phyloP scores from a whole-genome alignment of 2,329 filamentous ascomycete species.

The Aspergillus udagawae region DNA sequence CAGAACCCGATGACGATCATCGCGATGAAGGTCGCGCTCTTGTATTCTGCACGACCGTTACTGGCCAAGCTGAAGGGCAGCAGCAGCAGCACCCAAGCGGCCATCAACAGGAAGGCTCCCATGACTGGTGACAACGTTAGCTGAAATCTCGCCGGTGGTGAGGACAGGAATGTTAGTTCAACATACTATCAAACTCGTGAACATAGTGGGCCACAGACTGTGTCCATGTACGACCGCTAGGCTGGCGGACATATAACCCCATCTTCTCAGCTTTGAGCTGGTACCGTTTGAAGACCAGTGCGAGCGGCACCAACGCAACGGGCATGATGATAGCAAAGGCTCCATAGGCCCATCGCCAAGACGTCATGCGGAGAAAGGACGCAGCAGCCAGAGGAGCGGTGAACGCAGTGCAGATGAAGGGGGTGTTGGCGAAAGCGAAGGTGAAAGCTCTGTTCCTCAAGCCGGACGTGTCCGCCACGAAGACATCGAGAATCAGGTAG shows the following conservation, averaged over 20 bases:
- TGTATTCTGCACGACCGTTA: conserved; percentile 40
- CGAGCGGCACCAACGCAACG: conserved; percentile 53
- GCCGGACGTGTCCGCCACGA: conserved; percentile 60
- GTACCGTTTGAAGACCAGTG: conserved; percentile 52
- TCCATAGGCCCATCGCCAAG: conserved; percentile 62
- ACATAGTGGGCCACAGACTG: conserved; percentile 53
- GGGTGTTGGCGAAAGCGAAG: conserved; percentile 56
- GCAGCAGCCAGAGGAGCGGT: conserved; percentile 51
- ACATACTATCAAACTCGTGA: conserved; percentile 59
- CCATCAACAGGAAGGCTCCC: conserved; percentile 58
- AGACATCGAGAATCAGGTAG: conserved; percentile 54
- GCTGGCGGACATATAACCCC: conserved; percentile 47
- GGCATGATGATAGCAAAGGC: conserved; percentile 59
- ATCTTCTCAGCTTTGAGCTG: conserved; percentile 54
- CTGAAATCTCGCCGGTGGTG: conserved; percentile 42
- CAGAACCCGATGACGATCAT: conserved; percentile 53
- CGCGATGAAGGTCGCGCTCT: conserved; percentile 46
- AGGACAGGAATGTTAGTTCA: conserved; percentile 29
- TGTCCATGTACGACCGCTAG: conserved; percentile 43
- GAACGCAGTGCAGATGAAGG: conserved; percentile 60
- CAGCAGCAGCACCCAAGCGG: conserved; percentile 60
- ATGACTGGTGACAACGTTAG: conserved; percentile 35
- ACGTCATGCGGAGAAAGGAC: conserved; percentile 46
- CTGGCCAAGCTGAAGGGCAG: conserved; percentile 59
- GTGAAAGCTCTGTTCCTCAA: conserved; percentile 59